Base-by-base conservation (phyloP, 441 rosid genomes). In the Euphorbia corollata region DNA sequence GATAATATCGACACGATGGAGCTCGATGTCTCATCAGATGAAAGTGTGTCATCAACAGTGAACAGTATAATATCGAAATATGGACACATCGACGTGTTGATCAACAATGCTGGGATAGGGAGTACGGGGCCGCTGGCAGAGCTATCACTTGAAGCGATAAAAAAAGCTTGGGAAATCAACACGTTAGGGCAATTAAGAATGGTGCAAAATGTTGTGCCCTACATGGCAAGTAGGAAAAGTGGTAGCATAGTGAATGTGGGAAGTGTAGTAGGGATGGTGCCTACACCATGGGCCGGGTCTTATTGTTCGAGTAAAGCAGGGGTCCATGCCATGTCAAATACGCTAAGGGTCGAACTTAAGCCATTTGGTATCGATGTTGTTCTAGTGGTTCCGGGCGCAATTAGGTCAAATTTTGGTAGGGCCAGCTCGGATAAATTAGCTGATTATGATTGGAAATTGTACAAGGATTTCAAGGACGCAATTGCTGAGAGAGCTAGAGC, bases 231-330 rank as follows among this genome's bases (percentile, higher is more conserved):
- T 12, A 67, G 73, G 48, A 59, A 81, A 2, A 71, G 71, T 11
- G 92, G 92, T 18, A 65, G 68, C 8, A 80, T 85, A 64, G 87
- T 84, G 20, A 85, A 87, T 59, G 64, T 84, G 39, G 87, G 86
- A 47, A 87, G 85, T 27, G 86, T 85, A 3, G 87, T 73, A 0
- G 88, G 90, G 55, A 75, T 20, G 36, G 88, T 76, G 7, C 75
- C 88, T 4, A 80, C 86, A 0, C 91, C 91, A 22, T 83, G 86
- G 86, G 85, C 84, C 19, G 91, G 91, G 56, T 83, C 91, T 0
- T 84, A 86, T 51, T 80, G 87, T 38, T 75, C 86, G 19, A 83
- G 84, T 71, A 81, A 87, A 70, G 90, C 93, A 2, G 80, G 84
- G 0, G 84, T 77, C n/a, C 88, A 82, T 50, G 85, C 88, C 63